These are phyloP conservation scores for Rutstroemia sp. DNA, from an alignment of 2,329 filamentous ascomycete genomes.

Conservation along the genomic window DNA sequence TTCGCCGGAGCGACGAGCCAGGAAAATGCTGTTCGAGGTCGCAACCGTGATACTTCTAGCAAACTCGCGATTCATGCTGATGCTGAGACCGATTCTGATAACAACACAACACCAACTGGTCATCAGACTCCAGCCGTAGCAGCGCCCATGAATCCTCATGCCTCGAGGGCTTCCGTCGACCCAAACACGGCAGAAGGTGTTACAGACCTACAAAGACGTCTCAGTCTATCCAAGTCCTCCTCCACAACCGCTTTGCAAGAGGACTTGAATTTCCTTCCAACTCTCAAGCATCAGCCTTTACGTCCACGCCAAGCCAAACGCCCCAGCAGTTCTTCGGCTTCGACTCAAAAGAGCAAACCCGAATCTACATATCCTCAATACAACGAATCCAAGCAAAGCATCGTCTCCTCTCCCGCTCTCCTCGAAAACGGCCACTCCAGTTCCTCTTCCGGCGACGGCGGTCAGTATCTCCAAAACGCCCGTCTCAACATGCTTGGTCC, in stretches of 20 bases:
- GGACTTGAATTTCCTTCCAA: conserved; percentile 31
- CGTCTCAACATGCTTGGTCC: conserved; percentile 16
- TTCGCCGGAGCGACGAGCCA: neutral
- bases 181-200: conserved; percentile 5
- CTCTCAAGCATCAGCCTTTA: conserved; percentile 35
- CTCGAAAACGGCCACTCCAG: conserved; percentile 5
- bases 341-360: neutral
- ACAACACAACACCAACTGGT: neutral
- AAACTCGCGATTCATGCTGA: neutral
- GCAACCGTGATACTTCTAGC: conserved; percentile 1
- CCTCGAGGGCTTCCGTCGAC: conserved; percentile 9
- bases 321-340: conserved; percentile 8
- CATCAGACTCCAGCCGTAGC: neutral
- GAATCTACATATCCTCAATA: neutral
- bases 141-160: neutral
- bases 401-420: neutral
- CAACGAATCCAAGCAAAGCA: neutral
- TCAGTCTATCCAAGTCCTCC: conserved; percentile 17
- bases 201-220: conserved; percentile 6
- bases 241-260: conserved; percentile 12
- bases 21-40: neutral
- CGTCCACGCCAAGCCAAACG: conserved; percentile 21
- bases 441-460: conserved; percentile 8
- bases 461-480: conserved; percentile 21
- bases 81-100: neutral